Evolutionary conservation across 2,329 filamentous ascomycete species (phyloP).

Genomic region (Nannizzia gypsea): DNA sequence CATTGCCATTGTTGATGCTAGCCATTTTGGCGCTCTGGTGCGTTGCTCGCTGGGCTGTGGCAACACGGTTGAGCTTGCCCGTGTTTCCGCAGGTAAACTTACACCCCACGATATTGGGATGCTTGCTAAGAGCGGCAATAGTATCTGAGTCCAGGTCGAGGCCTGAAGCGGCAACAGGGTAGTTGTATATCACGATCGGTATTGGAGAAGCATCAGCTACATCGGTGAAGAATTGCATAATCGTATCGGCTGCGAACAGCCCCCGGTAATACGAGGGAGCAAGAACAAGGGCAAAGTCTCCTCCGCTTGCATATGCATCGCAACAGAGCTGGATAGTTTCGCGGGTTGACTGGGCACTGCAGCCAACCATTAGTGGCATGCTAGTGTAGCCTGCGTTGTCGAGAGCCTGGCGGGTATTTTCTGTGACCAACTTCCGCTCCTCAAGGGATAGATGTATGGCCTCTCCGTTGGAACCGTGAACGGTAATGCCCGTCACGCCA

Average conservation of each 20-base stretch:
- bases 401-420: slow-evolving; percentile 67
- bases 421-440: slow-evolving; percentile 64
- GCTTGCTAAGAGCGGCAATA: slow-evolving; percentile 64
- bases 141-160: slow-evolving; percentile 86
- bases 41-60: slow-evolving; percentile 8
- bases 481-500: slow-evolving; percentile 69
- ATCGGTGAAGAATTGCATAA: slow-evolving; percentile 60
- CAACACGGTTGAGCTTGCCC: slow-evolving; percentile 71
- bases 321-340: slow-evolving; percentile 66
- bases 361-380: slow-evolving; percentile 71
- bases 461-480: slow-evolving; percentile 85
- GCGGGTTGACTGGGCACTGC: slow-evolving; percentile 68
- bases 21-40: not conserved
- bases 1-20: not conserved
- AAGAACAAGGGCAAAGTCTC: slow-evolving; percentile 67
- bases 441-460: slow-evolving; percentile 69
- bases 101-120: slow-evolving; percentile 75
- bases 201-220: slow-evolving; percentile 66
- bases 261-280: slow-evolving; percentile 74
- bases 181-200: slow-evolving; percentile 81
- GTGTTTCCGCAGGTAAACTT: slow-evolving; percentile 91
- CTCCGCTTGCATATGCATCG: slow-evolving; percentile 55
- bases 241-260: slow-evolving; percentile 60
- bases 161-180: slow-evolving; percentile 73
- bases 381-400: slow-evolving; percentile 65